Conservation (phyloP, 805 yeast species). For the Yamadazyma tumulicola region DNA sequence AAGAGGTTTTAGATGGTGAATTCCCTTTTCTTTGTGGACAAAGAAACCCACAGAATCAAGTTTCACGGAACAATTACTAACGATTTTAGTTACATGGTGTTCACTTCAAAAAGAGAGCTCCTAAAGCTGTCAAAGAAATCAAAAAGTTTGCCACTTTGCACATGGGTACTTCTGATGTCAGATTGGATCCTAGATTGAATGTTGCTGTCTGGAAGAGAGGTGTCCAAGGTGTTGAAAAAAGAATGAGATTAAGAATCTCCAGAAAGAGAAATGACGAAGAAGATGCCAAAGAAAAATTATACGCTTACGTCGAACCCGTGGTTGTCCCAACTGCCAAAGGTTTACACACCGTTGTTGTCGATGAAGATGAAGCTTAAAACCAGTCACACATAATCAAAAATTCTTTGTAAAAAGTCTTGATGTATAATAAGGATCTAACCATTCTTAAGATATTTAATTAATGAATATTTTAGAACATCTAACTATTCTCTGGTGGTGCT, state of each 20-base stretch:
- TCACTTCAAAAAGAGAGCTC: constrained; percentile 99
- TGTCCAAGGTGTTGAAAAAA: constrained; percentile 97
- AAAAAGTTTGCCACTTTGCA: constrained; percentile 97
- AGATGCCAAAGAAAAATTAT: constrained; percentile 96
- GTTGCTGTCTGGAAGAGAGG: constrained; percentile 99
- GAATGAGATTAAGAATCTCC: constrained; percentile 97
- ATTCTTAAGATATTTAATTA: constrained; percentile 2
- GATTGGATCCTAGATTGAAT: constrained; percentile 98
- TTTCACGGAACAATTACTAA: no score
- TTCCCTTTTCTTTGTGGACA: no score
- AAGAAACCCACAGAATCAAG: no score
- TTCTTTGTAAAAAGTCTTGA: constrained; percentile 4
- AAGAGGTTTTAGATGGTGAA: no score
- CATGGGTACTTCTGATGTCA: constrained; percentile 99
- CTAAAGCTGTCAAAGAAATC: constrained; percentile 99
- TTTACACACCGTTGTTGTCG: constrained; percentile 93
- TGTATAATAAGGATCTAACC: constrained; percentile 17
- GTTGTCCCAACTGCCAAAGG: constrained; percentile 94
- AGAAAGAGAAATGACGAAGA: constrained; percentile 99
- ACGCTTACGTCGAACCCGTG: constrained; percentile 97
- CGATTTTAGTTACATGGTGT: constrained; percentile 83
- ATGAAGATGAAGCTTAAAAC: constrained; percentile 57
- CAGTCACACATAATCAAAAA: constrained; percentile 4
- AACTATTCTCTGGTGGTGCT: no score
- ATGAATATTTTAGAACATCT: constrained; percentile 4